Conservation (phyloP, 768 basidiomycete genomes). For the Kwoniella sp. region DNA sequence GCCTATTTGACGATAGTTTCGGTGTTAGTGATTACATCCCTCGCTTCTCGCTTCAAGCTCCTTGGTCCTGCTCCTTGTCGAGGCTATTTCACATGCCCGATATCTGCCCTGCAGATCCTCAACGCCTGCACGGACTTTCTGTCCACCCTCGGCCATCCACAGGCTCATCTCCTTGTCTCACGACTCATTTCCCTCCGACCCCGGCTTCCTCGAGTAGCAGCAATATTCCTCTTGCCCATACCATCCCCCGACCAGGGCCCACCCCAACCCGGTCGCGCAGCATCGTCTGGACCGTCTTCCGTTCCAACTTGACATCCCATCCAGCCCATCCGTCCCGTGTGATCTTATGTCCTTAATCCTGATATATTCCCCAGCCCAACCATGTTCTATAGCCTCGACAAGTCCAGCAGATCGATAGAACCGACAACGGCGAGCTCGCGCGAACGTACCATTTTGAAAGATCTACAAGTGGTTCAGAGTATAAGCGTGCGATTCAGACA, state of each 20-base stretch:
- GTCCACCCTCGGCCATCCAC: too few species aligned
- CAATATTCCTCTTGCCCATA: too few species aligned
- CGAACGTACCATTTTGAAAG: constrained; percentile 31
- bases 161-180: too few species aligned
- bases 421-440: constrained; percentile 4
- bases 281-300: background rate
- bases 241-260: too few species aligned
- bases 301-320: too few species aligned
- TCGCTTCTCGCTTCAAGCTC: background rate
- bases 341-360: background rate
- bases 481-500: constrained; percentile 3
- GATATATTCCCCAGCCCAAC: background rate
- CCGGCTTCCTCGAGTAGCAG: too few species aligned
- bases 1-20: constrained; percentile 39
- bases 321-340: too few species aligned
- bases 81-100: too few species aligned
- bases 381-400: background rate
- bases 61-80: too few species aligned
- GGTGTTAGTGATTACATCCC: constrained; percentile 10
- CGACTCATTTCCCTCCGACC: too few species aligned
- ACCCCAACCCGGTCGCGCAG: background rate
- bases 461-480: constrained; percentile 7
- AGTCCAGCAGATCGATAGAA: background rate
- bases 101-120: too few species aligned
- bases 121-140: too few species aligned